Evolutionary conservation across 495 filamentous ascomycete genomes (phyloP).

Genomic region (Penicillium waksmanii): DNA sequence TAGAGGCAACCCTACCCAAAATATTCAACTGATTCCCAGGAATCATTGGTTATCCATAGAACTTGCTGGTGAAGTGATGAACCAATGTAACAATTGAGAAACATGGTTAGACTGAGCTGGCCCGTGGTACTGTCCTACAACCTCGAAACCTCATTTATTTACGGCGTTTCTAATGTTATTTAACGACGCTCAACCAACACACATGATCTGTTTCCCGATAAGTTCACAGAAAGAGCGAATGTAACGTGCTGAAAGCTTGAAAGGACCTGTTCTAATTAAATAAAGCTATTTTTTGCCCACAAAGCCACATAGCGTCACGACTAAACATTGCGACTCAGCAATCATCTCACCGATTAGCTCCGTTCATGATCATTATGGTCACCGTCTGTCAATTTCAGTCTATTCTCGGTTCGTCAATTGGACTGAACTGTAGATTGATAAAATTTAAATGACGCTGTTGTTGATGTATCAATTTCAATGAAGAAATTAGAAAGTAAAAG

Average conservation of each 20-base stretch:
- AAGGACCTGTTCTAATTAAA: background rate
- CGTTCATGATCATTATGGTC: background rate
- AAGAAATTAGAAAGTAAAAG: too few relatives aligned
- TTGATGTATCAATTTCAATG: too few relatives aligned
- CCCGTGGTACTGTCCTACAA: background rate
- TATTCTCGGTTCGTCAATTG: background rate
- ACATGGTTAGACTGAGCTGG: background rate
- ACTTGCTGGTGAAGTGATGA: too few relatives aligned
- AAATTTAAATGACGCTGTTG: too few relatives aligned
- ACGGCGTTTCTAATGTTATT: background rate
- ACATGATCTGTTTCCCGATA: background rate
- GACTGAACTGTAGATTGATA: too few relatives aligned
- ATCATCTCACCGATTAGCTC: background rate
- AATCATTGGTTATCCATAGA: too few relatives aligned
- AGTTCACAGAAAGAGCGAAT: background rate
- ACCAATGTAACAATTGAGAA: background rate
- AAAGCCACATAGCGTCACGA: background rate
- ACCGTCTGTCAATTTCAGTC: background rate
- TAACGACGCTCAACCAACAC: background rate
- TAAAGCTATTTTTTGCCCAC: background rate
- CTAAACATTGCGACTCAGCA: background rate
- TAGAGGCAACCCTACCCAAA: too few relatives aligned
- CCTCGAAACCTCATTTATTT: background rate
- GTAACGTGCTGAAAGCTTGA: background rate
- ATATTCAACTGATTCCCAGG: too few relatives aligned